These are phyloP conservation scores for Fomes fomentarius DNA, from an alignment of 1,284 basidiomycete genomes.

Conservation along the genomic window DNA sequence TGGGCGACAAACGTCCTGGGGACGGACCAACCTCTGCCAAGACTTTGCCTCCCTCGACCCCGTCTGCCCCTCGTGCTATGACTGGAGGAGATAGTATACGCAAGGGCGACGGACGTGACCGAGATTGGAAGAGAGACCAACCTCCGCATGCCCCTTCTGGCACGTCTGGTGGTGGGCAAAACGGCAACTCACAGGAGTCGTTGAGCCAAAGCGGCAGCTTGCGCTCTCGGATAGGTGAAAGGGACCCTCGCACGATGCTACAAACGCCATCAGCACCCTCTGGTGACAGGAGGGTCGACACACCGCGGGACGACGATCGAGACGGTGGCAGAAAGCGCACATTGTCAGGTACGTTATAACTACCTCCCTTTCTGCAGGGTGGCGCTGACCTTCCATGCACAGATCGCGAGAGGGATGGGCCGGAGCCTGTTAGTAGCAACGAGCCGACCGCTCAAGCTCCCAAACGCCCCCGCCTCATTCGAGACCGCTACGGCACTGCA, in stretches of 20 bases:
- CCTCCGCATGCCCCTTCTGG: constrained; percentile 19
- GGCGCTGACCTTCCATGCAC: not conserved
- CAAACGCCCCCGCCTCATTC: constrained; percentile 43
- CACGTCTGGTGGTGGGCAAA: constrained; percentile 11
- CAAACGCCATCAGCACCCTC: constrained; percentile 36
- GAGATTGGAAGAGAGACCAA: constrained; percentile 31
- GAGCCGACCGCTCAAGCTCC: constrained; percentile 29
- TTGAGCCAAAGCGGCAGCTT: constrained; percentile 48
- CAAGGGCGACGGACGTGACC: constrained; percentile 31
- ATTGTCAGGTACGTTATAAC: constrained; percentile 64
- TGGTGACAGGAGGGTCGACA: constrained; percentile 14
- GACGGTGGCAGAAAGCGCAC: constrained; percentile 68
- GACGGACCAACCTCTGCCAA: constrained; percentile 53
- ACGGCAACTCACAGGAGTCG: constrained; percentile 17
- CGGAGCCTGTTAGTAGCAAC: constrained; percentile 29
- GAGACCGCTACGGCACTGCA: constrained; percentile 42
- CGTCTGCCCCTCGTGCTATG: constrained; percentile 77
- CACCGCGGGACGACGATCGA: constrained; percentile 58
- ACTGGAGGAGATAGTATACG: constrained; percentile 32
- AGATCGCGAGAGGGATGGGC: constrained; percentile 57
- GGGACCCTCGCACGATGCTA: constrained; percentile 41
- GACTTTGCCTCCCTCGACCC: constrained; percentile 57
- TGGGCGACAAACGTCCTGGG: constrained; percentile 57
- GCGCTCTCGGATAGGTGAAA: constrained; percentile 68
- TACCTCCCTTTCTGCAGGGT: too few relatives aligned